These are phyloP conservation scores for Apiospora arundinis DNA, from an alignment of 2,329 filamentous ascomycete genomes.

Conservation along the genomic window DNA sequence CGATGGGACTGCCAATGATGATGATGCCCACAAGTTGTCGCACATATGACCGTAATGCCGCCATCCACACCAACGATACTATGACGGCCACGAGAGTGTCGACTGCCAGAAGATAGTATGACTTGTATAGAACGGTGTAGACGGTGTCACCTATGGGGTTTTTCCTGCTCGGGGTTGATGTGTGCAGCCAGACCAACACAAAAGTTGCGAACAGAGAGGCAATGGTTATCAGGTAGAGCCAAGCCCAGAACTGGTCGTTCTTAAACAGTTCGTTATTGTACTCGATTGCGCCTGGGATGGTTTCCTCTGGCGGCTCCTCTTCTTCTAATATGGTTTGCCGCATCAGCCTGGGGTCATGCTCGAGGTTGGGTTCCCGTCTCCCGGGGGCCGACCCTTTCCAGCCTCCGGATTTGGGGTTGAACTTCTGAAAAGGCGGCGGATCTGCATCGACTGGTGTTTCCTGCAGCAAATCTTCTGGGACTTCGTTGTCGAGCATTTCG, in stretches of 20 bases:
- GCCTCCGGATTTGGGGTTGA: slow-evolving; percentile 50
- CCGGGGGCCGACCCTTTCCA: slow-evolving; percentile 44
- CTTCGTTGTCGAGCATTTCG: slow-evolving; percentile 63
- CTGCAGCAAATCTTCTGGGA: slow-evolving; percentile 64
- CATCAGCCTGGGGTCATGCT: slow-evolving; percentile 55
- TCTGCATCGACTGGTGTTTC: slow-evolving; percentile 59
- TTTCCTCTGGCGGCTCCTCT: slow-evolving; percentile 42
- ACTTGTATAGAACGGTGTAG: slow-evolving; percentile 85
- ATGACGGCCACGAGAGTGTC: slow-evolving; percentile 91
- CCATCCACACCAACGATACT: slow-evolving; percentile 90
- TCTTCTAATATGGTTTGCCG: slow-evolving; percentile 47
- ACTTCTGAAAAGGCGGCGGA: slow-evolving; percentile 68
- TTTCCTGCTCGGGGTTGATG: slow-evolving; percentile 71
- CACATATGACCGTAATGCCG: slow-evolving; percentile 85
- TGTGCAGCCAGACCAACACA: slow-evolving; percentile 89
- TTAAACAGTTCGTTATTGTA: slow-evolving; percentile 73
- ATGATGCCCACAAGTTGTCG: slow-evolving; percentile 82
- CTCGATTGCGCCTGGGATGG: slow-evolving; percentile 53
- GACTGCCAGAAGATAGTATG: slow-evolving; percentile 86
- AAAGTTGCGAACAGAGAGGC: slow-evolving; percentile 88
- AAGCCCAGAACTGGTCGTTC: slow-evolving; percentile 92
- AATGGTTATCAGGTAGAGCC: slow-evolving; percentile 84
- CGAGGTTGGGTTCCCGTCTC: slow-evolving; percentile 50
- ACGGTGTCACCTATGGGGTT: slow-evolving; percentile 88
- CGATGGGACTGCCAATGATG: slow-evolving; percentile 81